Conservation (phyloP, 2,329 filamentous ascomycete species). For the Pestalotiopsis sp. region DNA sequence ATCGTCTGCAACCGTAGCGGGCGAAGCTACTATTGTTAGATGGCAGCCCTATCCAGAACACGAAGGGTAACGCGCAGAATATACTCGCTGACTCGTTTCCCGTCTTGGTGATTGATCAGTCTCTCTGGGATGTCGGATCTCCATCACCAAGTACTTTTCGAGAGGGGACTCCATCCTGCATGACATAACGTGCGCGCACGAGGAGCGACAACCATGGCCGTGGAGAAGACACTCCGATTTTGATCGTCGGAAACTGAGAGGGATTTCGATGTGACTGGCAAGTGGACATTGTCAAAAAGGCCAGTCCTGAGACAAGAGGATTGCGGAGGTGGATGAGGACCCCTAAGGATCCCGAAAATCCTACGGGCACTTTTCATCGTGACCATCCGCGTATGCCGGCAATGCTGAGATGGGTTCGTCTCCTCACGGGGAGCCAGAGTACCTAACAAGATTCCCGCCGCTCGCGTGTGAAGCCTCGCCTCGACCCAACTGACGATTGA, state of each 20-base stretch:
- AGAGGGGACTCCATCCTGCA: not conserved
- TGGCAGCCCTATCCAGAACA: not conserved
- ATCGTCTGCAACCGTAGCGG: not conserved
- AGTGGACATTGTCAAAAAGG: not conserved
- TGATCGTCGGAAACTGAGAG: not conserved
- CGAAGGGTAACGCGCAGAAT: too few species aligned
- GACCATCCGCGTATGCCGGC: not conserved
- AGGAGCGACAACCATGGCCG: not conserved
- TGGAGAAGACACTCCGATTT: not conserved
- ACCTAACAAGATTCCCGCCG: not conserved
- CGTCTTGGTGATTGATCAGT: too few species aligned
- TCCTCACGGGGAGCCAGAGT: not conserved
- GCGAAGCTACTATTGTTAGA: constrained; percentile 5
- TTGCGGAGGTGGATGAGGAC: not conserved
- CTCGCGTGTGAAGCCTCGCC: not conserved
- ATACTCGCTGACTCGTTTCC: too few species aligned
- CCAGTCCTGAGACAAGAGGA: not conserved
- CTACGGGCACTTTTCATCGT: not conserved
- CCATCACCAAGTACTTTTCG: not conserved
- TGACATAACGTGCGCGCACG: not conserved
- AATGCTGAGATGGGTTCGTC: not conserved
- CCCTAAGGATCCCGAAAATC: not conserved
- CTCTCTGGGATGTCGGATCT: not conserved
- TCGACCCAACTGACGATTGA: not conserved
- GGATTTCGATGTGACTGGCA: not conserved